These are phyloP conservation scores for Vitis hybrid DNA, from an alignment of 177 flowering plant genomes.

Conservation along the genomic window DNA sequence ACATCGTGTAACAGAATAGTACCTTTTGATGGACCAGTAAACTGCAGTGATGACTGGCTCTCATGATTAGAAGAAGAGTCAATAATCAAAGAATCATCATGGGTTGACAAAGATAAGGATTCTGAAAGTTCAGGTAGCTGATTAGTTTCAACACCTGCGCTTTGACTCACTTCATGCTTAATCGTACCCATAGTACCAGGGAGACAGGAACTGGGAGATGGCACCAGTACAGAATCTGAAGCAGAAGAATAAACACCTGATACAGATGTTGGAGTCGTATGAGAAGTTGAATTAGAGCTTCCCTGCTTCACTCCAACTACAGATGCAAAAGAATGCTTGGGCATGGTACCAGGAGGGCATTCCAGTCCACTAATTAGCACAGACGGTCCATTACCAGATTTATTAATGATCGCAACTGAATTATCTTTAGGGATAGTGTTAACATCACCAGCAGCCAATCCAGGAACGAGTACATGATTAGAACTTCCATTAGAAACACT, in stretches of 20 bases:
- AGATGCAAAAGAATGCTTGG: conserved; percentile 5
- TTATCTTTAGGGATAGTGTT: conserved; percentile 1
- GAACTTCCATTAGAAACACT: conserved; percentile 23
- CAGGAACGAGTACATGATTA: neutral
- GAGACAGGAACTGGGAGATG: conserved; percentile 31
- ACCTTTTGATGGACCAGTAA: conserved; percentile 18
- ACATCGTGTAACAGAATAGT: neutral
- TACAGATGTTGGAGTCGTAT: conserved; percentile 6
- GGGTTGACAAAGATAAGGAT: neutral
- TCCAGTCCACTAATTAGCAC: neutral
- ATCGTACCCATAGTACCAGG: conserved; percentile 35
- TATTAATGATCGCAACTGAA: conserved; percentile 8
- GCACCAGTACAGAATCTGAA: conserved; percentile 54
- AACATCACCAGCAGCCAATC: conserved; percentile 3
- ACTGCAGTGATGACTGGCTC: conserved; percentile 1
- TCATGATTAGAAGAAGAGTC: conserved; percentile 10
- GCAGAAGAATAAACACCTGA: conserved; percentile 36
- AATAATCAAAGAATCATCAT: conserved; percentile 2
- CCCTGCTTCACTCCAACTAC: conserved; percentile 11
- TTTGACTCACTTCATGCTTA: conserved; percentile 22
- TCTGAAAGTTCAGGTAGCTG: conserved; percentile 12
- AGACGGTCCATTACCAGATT: neutral
- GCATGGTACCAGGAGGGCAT: neutral
- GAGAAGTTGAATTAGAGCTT: conserved; percentile 7
- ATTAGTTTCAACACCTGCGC: conserved; percentile 18